A percentile compares a stretch with the other conserved stretches of the same genome.
Evolutionary conservation across 176 grass and related monocot genomes (phyloP).

Genomic region (Zoysia japonica): DNA sequence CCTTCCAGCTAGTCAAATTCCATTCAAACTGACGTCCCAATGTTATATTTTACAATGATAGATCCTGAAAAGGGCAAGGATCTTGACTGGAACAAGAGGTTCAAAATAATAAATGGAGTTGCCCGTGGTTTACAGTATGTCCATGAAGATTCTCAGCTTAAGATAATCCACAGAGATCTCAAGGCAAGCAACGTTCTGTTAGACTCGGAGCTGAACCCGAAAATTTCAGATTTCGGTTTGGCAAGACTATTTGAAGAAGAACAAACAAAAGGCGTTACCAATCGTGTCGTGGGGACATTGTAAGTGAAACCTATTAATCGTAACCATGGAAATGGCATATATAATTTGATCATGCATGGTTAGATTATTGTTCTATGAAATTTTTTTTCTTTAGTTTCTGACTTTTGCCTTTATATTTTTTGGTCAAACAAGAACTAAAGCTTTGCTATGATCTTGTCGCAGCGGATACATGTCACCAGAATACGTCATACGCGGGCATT

Average conservation of each 20-base stretch:
- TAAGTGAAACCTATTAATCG: constrained; percentile 34
- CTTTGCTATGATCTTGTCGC: neutral
- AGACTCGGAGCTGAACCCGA: constrained; percentile 56
- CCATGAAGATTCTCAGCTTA: constrained; percentile 78
- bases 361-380: no score
- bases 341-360: no score
- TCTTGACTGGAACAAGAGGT: neutral
- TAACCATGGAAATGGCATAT: no score
- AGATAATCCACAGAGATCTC: constrained; percentile 40
- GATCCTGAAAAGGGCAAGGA: neutral
- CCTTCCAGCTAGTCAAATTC: no score
- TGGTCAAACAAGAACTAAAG: neutral
- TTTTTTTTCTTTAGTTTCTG: no score
- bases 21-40: no score
- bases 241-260: constrained; percentile 62
- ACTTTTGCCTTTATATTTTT: neutral
- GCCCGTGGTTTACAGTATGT: constrained; percentile 38
- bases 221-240: constrained; percentile 77
- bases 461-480: constrained; percentile 60
- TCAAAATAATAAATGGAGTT: neutral
- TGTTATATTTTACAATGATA: neutral
- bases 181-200: constrained; percentile 48
- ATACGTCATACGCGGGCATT: constrained; percentile 65
- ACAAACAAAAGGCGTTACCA: constrained; percentile 59
- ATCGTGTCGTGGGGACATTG: constrained; percentile 62